Evolutionary conservation across 202 grass and related monocot genomes (phyloP), one percentile per base, ranked within the genome.

Genomic region (Schoenoplectus tabernaemontani): DNA sequence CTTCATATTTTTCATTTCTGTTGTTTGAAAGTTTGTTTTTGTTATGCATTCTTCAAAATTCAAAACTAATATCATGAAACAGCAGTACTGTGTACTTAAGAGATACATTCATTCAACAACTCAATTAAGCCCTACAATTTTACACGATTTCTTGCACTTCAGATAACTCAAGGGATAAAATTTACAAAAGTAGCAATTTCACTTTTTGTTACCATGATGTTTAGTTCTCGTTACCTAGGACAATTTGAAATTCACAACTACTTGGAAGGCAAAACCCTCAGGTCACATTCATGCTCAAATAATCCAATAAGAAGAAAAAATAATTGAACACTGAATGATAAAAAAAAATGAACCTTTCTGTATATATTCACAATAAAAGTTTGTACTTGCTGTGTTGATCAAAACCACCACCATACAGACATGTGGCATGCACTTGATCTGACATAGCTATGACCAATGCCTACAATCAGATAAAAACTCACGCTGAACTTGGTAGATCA

Each of bases 301-400:
- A 75, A 54, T 36, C 5, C 70, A 36, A 54, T 20, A 41, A 53
- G 7, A 51, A 39, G 16, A 7, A 67, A 54, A 39, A 1, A 47
- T 7, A 6, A n/a, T n/a, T n/a, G n/a, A n/a, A n/a, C n/a, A n/a
- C n/a, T 71, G 10, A 26, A 30, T 7, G 24, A 50, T 28, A 42
- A 30, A 43, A 44, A 4, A 78, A 78, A 78, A 44, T 37, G 8
- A 24, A 43, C 36, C 76, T 56, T 62, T 30, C 62, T 46, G 76
- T 78, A 42, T 78, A 61, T 62, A 78, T 61, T 78, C 56, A 78
- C 76, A 62, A 78, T 19, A 60, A 26, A 61, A 44, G 23, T 59
- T 61, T 58, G 57, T 43, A 41, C 41, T 42, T 53, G 39, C 76
- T 15, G 10, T 61, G 37, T 26, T 78, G 34, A 78, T n/a, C 33